These are phyloP conservation scores for Yamadazyma siamensis DNA, from an alignment of 1,139 yeast species.

Conservation along the genomic window DNA sequence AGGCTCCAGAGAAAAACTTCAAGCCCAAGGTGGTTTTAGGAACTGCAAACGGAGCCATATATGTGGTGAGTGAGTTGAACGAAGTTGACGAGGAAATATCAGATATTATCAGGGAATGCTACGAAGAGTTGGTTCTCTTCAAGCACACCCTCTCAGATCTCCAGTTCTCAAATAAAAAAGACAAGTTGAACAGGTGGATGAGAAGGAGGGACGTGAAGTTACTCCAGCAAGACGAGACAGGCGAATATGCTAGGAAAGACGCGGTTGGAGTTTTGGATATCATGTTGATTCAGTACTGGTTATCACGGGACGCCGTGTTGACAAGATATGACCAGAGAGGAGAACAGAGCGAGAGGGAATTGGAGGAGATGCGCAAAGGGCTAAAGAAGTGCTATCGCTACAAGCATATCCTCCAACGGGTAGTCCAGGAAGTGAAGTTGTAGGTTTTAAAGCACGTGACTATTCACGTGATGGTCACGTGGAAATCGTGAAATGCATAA, in stretches of 20 bases:
- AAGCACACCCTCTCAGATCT: slow-evolving; percentile 12
- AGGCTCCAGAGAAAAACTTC: slow-evolving; percentile 1
- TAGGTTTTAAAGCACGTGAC: too few relatives aligned
- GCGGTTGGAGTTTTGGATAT: slow-evolving; percentile 18
- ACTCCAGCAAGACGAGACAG: slow-evolving; percentile 15
- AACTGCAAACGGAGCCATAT: slow-evolving; percentile 36
- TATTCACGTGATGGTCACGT: too few relatives aligned
- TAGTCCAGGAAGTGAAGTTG: slow-evolving; percentile 12
- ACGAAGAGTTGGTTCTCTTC: slow-evolving; percentile 14
- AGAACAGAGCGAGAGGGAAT: slow-evolving; percentile 4
- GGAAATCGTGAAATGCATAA: too few relatives aligned
- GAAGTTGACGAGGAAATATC: slow-evolving; percentile 23
- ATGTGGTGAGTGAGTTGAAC: slow-evolving; percentile 18
- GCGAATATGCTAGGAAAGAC: slow-evolving; percentile 9
- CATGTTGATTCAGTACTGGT: slow-evolving; percentile 17
- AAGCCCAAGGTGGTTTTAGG: slow-evolving; percentile 24
- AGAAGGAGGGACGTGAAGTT: slow-evolving; percentile 8
- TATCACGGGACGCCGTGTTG: slow-evolving; percentile 10
- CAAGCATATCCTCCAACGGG: slow-evolving; percentile 12
- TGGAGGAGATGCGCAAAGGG: slow-evolving; percentile 7
- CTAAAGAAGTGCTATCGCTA: slow-evolving; percentile 14
- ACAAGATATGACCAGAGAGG: too few relatives aligned
- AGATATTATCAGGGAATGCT: slow-evolving; percentile 12
- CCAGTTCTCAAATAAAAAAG: slow-evolving; percentile 10
- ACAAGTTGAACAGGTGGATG: slow-evolving; percentile 11